Evolutionary conservation across 176 grass and related monocot species (phyloP), one percentile per base, ranked within the genome.

Genomic region (Tillandsia fasciculata): DNA sequence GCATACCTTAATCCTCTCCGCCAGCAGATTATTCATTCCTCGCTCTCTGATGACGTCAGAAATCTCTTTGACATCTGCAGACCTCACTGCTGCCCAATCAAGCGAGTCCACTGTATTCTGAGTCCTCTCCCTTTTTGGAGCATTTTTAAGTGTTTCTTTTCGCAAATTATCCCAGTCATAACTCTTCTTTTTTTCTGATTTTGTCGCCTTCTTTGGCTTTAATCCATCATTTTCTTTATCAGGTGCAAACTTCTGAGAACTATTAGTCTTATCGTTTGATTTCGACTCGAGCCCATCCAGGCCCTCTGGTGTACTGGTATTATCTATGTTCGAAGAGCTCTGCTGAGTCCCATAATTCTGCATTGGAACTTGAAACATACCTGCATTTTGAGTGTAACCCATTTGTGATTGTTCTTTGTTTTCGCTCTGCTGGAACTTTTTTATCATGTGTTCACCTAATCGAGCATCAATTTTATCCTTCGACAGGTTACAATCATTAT

Each of bases 11-110:
- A 96, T 96, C 20, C 91, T 67, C 52, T 91, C 80, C 70, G 85
- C 91, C 66, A 96, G 80, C 88, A 91, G 77, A 42, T 96, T 96
- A 65, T 91, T 88, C 91, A 96, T 91, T 72, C 91, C 87, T 76
- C 88, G 81, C 68, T 88, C 80, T 82, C 72, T 88, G 63, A 96
- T 96, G 51, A 80, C 57, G 10, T 86, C 75, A 52, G 91, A 86
- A 81, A 96, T 71, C 50, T 84, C 78, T 8, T 69, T 79, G 12
- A 91, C 83, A 28, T 87, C 71, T 66, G 83, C 85, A 74, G 71
- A 69, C 68, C 80, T 70, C 76, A 96, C 56, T 69, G 88, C 85
- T 52, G 91, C 85, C 76, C 86, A 96, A 66, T 96, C 85, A 79
- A 96, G 69, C 70, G 87, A 70, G 69, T 96, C 91, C 59, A 73